Conservation (phyloP, 257 asterid genomes). For the Anisodus tanguticus region DNA sequence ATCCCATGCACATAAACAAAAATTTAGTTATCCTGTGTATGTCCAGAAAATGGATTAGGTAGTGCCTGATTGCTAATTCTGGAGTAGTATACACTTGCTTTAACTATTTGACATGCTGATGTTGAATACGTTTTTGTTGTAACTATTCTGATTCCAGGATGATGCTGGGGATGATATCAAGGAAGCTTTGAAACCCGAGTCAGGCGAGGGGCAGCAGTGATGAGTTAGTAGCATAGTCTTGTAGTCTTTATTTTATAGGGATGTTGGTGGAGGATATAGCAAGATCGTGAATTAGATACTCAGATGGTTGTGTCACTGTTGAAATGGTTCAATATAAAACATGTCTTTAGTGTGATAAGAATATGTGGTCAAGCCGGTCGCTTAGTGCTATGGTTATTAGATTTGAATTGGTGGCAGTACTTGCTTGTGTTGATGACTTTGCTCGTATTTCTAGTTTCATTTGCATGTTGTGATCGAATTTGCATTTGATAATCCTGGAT, state of each 20-base stretch:
- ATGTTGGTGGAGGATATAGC: conserved; percentile 31
- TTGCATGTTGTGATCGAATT: conserved; percentile 6
- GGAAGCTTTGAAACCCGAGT: conserved; percentile 57
- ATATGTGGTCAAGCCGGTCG: background rate
- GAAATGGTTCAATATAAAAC: conserved; percentile 18
- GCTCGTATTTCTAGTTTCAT: conserved; percentile 13
- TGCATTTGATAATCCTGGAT: background rate
- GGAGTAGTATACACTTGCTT: no score
- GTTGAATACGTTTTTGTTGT: background rate
- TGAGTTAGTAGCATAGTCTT: conserved; percentile 37
- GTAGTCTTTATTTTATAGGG: conserved; percentile 40
- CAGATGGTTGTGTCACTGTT: conserved; percentile 27
- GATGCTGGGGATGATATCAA: conserved; percentile 70
- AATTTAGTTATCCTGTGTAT: no score
- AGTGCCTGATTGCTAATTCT: no score
- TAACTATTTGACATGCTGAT: background rate
- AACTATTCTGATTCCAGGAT: conserved; percentile 46
- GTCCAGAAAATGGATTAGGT: no score
- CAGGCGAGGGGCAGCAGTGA: conserved; percentile 59
- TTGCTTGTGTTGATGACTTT: conserved; percentile 18
- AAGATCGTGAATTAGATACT: conserved; percentile 38
- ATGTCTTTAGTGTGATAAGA: background rate
- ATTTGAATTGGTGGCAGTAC: background rate
- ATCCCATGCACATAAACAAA: no score
- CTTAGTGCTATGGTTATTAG: background rate